A percentile compares a stretch with the other conserved stretches of the same genome.
Conservation (phyloP, 1,284 basidiomycete species). For the Neonothopanus nambi region DNA sequence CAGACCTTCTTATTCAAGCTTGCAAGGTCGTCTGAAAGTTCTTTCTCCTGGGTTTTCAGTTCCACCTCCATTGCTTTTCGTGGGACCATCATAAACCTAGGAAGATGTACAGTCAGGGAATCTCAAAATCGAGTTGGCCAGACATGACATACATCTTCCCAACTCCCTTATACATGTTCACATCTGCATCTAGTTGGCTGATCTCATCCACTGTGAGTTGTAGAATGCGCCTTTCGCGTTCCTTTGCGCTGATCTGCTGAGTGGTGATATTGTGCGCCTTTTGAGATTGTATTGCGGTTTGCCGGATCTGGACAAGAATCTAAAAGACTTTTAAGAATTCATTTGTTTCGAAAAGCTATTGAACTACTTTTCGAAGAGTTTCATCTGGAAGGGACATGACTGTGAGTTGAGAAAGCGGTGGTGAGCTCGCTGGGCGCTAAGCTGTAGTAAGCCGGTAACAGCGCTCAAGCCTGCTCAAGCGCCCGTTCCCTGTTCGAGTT, state of each 20-base stretch:
- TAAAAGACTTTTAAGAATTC: constrained; percentile 44
- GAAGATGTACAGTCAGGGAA: constrained; percentile 11
- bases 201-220: constrained; percentile 85
- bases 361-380: constrained; percentile 75
- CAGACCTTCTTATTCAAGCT: constrained; percentile 78
- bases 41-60: constrained; percentile 75
- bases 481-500: no score
- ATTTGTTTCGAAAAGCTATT: constrained; percentile 8
- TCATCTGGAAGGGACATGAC: constrained; percentile 86
- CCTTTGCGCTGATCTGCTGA: constrained; percentile 77
- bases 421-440: no score
- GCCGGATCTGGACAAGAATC: constrained; percentile 90
- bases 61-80: constrained; percentile 76
- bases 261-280: constrained; percentile 69
- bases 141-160: constrained; percentile 78
- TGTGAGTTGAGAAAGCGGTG: constrained; percentile 18
- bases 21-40: constrained; percentile 77
- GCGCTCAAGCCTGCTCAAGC: no score
- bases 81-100: constrained; percentile 89
- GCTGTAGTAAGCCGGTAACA: no score
- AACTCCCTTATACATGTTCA: constrained; percentile 86
- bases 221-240: constrained; percentile 84
- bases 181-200: constrained; percentile 59
- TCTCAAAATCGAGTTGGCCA: background rate
- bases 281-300: constrained; percentile 80